Evolutionary conservation across 208 protist species (phyloP).

Genomic region (Wallacemonas collosoma): DNA sequence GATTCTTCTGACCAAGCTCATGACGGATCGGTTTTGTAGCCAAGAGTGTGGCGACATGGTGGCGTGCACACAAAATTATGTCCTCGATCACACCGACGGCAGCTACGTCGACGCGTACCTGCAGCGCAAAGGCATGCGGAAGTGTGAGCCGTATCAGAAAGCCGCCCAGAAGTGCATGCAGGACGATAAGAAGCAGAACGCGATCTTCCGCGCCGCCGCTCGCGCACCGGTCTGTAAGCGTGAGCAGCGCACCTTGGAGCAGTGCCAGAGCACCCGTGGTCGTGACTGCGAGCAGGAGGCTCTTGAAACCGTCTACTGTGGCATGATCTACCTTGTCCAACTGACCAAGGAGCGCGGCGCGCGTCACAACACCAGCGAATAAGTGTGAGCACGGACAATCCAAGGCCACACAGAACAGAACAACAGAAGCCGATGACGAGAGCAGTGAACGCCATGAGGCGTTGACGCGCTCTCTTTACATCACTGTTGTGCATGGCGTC

Average conservation of each 20-base stretch:
- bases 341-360: conserved; percentile 42
- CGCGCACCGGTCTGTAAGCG: conserved; percentile 62
- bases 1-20: conserved; percentile 84
- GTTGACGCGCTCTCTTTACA: no score
- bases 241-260: conserved; percentile 51
- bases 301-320: conserved; percentile 82
- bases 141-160: conserved; percentile 79
- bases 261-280: conserved; percentile 49
- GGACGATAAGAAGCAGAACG: conserved; percentile 80
- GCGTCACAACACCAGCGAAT: conserved; percentile 1
- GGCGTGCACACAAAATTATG: conserved; percentile 88
- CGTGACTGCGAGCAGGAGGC: conserved; percentile 81
- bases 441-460: no score
- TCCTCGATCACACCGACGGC: conserved; percentile 67
- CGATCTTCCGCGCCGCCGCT: conserved; percentile 69
- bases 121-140: conserved; percentile 66
- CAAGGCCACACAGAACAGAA: not conserved
- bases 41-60: conserved; percentile 72
- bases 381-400: not conserved
- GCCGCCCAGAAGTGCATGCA: conserved; percentile 64
- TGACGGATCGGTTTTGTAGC: conserved; percentile 81
- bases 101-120: conserved; percentile 86
- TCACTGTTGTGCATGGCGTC: no score
- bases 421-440: no score
- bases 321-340: conserved; percentile 82